These are phyloP conservation scores for Phaeomoniella chlamydospora DNA, from an alignment of 2,329 filamentous ascomycete species.

Conservation along the genomic window DNA sequence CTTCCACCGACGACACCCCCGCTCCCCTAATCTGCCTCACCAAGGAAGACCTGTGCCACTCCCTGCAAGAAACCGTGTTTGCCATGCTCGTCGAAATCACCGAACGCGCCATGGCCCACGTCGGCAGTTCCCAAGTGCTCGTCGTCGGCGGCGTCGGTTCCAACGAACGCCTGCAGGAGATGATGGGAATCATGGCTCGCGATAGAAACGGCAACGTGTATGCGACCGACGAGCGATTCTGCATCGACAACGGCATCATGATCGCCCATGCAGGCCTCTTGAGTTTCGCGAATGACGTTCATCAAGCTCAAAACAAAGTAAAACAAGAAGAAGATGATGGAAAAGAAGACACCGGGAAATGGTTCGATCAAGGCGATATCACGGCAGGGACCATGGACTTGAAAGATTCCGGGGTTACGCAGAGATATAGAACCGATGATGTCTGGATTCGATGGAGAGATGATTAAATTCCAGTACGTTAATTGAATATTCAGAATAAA, in stretches of 20 bases:
- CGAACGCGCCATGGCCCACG: constrained; percentile 95
- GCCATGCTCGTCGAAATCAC: constrained; percentile 98
- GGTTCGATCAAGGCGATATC: neutral
- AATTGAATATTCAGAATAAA: too few species aligned
- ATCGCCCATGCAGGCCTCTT: constrained; percentile 90
- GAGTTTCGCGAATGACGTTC: constrained; percentile 67
- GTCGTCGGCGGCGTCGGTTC: constrained; percentile 94
- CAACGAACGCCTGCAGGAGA: constrained; percentile 86
- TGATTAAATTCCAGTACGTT: constrained; percentile 25
- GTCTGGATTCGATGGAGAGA: constrained; percentile 65
- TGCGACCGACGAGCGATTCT: constrained; percentile 93
- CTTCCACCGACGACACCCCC: neutral
- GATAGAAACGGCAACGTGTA: constrained; percentile 83
- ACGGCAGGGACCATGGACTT: constrained; percentile 43
- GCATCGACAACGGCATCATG: constrained; percentile 99
- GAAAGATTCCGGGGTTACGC: constrained; percentile 71
- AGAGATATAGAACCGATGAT: constrained; percentile 70
- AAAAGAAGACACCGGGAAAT: neutral
- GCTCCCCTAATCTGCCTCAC: constrained; percentile 43
- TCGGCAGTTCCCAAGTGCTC: constrained; percentile 76
- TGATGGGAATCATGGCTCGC: constrained; percentile 93
- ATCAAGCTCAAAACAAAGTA: neutral
- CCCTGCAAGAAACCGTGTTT: constrained; percentile 85
- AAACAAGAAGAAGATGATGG: neutral
- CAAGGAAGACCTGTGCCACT: constrained; percentile 79